These are phyloP conservation scores for Backusella morwellensis DNA, from an alignment of 192 early-diverging fungal genomes.

Conservation along the genomic window DNA sequence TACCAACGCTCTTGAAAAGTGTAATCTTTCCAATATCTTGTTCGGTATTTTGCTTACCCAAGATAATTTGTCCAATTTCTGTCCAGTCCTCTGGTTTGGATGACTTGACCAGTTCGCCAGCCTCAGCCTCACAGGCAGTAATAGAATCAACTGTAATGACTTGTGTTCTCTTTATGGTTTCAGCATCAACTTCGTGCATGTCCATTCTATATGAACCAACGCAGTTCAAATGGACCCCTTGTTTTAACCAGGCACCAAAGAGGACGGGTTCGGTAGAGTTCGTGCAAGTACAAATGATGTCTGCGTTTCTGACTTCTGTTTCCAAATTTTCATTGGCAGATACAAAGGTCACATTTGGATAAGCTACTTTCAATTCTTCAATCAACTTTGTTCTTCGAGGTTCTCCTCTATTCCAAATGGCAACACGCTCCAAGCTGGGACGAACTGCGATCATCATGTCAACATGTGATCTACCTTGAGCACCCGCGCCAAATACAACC, in stretches of 20 bases:
- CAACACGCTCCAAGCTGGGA: slow-evolving; percentile 36
- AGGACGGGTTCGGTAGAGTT: slow-evolving; percentile 41
- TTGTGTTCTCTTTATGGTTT: slow-evolving; percentile 28
- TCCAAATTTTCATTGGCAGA: slow-evolving; percentile 29
- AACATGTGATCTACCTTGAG: slow-evolving; percentile 48
- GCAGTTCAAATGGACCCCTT: slow-evolving; percentile 47
- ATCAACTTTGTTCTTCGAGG: slow-evolving; percentile 33
- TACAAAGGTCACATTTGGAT: slow-evolving; percentile 25
- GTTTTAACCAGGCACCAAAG: slow-evolving; percentile 38
- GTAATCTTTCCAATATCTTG: slow-evolving; percentile 17
- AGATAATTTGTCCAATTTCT: slow-evolving; percentile 29
- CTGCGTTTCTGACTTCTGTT: slow-evolving; percentile 32
- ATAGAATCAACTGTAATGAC: slow-evolving; percentile 40
- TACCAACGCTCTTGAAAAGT: slow-evolving; percentile 56
- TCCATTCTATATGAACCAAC: slow-evolving; percentile 47
- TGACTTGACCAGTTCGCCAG: slow-evolving; percentile 47
- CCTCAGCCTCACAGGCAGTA: slow-evolving; percentile 44
- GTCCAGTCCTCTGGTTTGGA: slow-evolving; percentile 31
- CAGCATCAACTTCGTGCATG: slow-evolving; percentile 53
- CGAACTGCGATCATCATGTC: slow-evolving; percentile 43
- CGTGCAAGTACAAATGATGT: slow-evolving; percentile 57
- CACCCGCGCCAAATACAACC: slow-evolving; percentile 52
- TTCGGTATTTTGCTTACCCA: background rate
- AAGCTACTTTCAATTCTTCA: slow-evolving; percentile 16
- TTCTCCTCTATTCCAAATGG: slow-evolving; percentile 45